Conservation (phyloP, 2,329 filamentous ascomycete genomes). For the Ophidiomyces ophidiicola region DNA sequence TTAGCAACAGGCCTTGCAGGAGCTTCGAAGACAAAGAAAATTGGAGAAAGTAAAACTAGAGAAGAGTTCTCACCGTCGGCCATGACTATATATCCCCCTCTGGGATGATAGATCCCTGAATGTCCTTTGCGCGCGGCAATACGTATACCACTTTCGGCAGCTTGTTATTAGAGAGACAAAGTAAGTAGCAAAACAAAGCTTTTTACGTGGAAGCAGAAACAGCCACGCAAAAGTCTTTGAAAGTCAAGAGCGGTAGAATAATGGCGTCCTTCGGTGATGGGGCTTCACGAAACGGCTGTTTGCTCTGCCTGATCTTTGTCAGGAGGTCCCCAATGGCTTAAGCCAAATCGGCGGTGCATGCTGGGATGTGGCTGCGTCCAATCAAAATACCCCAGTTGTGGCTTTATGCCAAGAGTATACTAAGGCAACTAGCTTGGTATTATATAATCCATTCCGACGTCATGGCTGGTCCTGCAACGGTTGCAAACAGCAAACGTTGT, state of each 20-base stretch:
- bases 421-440: background rate
- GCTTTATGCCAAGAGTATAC: background rate
- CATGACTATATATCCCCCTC: conserved; percentile 1
- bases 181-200: no score
- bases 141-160: no score
- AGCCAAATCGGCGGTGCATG: conserved; percentile 4
- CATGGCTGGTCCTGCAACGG: background rate
- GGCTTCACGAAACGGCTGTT: no score
- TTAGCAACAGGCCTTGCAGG: background rate
- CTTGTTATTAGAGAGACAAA: no score
- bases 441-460: conserved; percentile 4
- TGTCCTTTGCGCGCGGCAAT: background rate
- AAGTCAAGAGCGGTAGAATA: no score
- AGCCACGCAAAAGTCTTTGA: no score
- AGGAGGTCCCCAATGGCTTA: no score
- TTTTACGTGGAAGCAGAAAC: no score
- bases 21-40: conserved; percentile 1
- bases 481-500: background rate
- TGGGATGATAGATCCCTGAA: background rate
- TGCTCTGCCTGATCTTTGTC: no score
- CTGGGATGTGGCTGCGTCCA: conserved; percentile 6
- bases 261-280: no score
- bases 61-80: conserved; percentile 5
- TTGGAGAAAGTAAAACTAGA: background rate
- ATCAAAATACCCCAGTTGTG: background rate